phyloP scores from a whole-genome alignment of 208 protist species.

The Wallacemonas sp. region DNA sequence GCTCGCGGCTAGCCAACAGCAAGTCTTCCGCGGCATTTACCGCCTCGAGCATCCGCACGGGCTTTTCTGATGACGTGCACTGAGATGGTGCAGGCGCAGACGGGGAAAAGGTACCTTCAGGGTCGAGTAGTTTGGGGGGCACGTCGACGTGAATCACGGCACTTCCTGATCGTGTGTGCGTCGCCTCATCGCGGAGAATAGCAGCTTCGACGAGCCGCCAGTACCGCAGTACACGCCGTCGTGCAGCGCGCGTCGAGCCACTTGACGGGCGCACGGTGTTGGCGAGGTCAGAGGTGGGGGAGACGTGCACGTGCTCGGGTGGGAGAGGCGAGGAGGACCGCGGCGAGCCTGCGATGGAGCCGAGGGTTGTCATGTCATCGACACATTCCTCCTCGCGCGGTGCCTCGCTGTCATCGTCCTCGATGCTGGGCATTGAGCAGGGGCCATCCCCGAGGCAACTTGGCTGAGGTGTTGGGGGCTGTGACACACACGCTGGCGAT shows the following conservation, averaged over 20 bases:
- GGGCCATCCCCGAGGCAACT: no score
- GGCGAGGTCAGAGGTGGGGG: no score
- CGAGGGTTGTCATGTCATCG: no score
- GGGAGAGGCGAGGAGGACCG: neutral
- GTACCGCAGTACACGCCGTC: conserved; percentile 32
- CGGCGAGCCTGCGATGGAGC: neutral
- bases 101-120: no score
- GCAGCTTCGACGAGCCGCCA: conserved; percentile 35
- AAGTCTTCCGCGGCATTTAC: neutral
- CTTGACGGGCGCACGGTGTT: conserved; percentile 1
- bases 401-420: no score
- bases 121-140: conserved; percentile 21
- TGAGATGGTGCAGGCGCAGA: no score
- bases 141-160: neutral
- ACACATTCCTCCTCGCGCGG: no score
- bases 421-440: no score
- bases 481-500: no score
- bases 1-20: neutral
- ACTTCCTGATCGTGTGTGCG: neutral
- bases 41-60: neutral
- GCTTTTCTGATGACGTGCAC: neutral
- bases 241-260: conserved; percentile 15
- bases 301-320: no score
- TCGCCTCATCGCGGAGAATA: conserved; percentile 12
- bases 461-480: neutral